These are phyloP conservation scores for Thraustochytrium striatum DNA, from an alignment of 352 stramenopile genomes.

Conservation along the genomic window DNA sequence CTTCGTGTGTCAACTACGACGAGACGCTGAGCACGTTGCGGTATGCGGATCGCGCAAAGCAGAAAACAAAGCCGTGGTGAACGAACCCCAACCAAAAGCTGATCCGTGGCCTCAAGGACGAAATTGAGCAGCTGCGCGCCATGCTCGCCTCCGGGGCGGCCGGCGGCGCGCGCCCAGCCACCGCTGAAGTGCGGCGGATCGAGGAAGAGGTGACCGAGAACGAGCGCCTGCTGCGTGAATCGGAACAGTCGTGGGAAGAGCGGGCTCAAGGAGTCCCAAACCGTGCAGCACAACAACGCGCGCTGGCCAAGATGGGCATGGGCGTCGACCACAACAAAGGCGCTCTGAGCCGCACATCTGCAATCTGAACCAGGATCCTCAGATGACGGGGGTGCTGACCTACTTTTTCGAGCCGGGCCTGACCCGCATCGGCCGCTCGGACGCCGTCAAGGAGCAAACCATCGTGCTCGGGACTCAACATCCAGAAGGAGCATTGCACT, in stretches of 20 bases:
- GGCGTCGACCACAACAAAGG: conserved; percentile 29
- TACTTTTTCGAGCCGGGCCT: conserved; percentile 65
- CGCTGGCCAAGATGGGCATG: conserved; percentile 60
- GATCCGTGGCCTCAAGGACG: conserved; percentile 65
- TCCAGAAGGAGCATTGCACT: conserved; percentile 68
- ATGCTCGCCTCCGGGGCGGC: conserved; percentile 56
- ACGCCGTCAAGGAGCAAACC: conserved; percentile 65
- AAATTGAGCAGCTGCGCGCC: conserved; percentile 54
- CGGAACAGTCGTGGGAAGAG: conserved; percentile 64
- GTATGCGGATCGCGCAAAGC: conserved; percentile 82
- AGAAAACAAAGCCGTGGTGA: conserved; percentile 84
- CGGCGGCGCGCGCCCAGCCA: conserved; percentile 61
- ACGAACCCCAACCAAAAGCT: conserved; percentile 81
- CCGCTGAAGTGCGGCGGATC: conserved; percentile 45
- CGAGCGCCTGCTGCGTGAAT: conserved; percentile 70
- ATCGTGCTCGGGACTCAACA: conserved; percentile 73
- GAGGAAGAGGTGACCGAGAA: conserved; percentile 68
- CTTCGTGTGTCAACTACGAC: conserved; percentile 79
- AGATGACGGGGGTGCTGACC: conserved; percentile 73
- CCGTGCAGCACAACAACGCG: conserved; percentile 49
- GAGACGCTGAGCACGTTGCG: conserved; percentile 81
- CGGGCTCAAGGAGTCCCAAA: conserved; percentile 57
- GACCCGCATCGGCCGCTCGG: conserved; percentile 62
- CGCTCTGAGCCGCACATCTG: conserved; percentile 62
- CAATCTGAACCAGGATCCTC: conserved; percentile 77